Evolutionary conservation across 345 rosid genomes (phyloP).

Genomic region (Hirschfeldia incana): DNA sequence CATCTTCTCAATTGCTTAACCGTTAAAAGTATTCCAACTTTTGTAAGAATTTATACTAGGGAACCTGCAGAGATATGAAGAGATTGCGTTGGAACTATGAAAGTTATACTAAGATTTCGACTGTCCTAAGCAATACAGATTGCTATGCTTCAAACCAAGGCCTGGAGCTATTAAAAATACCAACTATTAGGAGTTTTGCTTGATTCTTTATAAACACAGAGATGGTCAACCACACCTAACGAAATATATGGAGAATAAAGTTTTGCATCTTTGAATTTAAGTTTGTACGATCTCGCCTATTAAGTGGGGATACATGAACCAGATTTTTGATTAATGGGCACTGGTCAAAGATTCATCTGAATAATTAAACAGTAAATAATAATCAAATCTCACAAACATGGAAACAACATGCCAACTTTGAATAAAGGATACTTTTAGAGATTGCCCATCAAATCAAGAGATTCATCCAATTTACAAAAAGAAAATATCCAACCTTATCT

Average conservation of each 20-base stretch:
- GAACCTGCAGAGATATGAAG: constrained; percentile 37
- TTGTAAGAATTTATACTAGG: not conserved
- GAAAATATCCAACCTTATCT: not conserved
- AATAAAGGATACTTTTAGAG: constrained; percentile 33
- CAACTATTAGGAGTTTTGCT: not conserved
- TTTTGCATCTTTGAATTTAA: not conserved
- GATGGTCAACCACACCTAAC: constrained; percentile 2
- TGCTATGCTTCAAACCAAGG: constrained; percentile 4
- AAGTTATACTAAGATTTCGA: not conserved
- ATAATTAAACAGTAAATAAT: not conserved
- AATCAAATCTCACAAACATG: not conserved
- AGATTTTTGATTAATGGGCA: not conserved
- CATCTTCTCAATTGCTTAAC: constrained; percentile 45
- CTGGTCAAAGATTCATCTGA: constrained; percentile 29
- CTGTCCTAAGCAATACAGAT: not conserved
- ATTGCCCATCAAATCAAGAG: constrained; percentile 11
- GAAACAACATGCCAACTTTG: constrained; percentile 11
- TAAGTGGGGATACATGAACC: not conserved
- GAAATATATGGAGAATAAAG: constrained; percentile 4
- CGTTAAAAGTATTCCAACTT: not conserved
- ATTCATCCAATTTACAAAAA: constrained; percentile 14
- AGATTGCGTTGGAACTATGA: not conserved
- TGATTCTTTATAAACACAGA: not conserved
- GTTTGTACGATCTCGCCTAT: constrained; percentile 8
- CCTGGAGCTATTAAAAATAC: not conserved